Conservation (phyloP, 352 stramenopile species). For the Phytophthora pistaciae region DNA sequence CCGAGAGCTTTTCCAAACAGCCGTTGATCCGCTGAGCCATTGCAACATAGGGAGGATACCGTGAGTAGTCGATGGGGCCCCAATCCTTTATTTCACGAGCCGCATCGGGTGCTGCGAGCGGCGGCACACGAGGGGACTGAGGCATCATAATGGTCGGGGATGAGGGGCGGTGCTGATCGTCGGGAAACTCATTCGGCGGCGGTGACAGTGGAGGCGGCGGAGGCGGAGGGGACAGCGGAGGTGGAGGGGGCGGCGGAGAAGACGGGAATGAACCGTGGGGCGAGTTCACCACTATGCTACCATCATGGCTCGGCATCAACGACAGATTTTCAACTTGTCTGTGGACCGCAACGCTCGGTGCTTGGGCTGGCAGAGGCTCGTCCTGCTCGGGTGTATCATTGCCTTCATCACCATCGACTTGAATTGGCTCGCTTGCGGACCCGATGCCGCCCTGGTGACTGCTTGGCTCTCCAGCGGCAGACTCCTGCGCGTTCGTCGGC, state of each 20-base stretch:
- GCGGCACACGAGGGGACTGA: constrained; percentile 38
- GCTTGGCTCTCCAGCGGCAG: not conserved
- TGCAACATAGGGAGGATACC: constrained; percentile 70
- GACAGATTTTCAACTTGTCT: constrained; percentile 26
- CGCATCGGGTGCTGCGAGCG: constrained; percentile 21
- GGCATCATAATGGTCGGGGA: constrained; percentile 55
- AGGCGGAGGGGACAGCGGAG: constrained; percentile 56
- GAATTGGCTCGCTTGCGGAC: constrained; percentile 31
- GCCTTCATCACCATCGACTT: constrained; percentile 29
- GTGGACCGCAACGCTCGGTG: constrained; percentile 4
- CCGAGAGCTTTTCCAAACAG: constrained; percentile 77
- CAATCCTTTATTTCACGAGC: constrained; percentile 22
- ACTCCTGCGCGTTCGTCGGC: not conserved
- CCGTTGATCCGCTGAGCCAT: constrained; percentile 84
- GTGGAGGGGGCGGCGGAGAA: constrained; percentile 49
- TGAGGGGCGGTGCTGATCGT: constrained; percentile 30
- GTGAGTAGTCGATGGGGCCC: constrained; percentile 75
- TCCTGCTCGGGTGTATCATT: constrained; percentile 69
- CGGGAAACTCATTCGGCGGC: constrained; percentile 21
- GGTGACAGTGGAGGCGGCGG: constrained; percentile 46
- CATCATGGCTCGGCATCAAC: constrained; percentile 11
- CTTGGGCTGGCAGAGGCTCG: constrained; percentile 51
- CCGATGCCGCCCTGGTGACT: not conserved
- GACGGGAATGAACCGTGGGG: constrained; percentile 27
- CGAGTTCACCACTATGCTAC: constrained; percentile 13